Conservation (phyloP, 305 asterid genomes). For the Petunia hybrid region DNA sequence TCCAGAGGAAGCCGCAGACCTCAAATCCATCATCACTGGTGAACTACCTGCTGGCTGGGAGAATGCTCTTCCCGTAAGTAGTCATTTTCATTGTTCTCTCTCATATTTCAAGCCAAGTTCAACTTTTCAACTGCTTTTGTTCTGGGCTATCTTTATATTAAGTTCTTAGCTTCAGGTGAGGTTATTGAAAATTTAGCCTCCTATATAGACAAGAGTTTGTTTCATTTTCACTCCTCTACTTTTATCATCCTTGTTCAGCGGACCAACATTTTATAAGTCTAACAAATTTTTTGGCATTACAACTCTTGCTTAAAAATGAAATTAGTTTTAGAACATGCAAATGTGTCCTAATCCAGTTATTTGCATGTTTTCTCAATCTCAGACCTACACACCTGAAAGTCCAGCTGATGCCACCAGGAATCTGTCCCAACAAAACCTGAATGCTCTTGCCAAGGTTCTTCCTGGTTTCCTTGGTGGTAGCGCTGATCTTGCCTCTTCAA, state of each 20-base stretch:
- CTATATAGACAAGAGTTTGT: not conserved
- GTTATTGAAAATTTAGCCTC: not conserved
- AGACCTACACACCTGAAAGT: conserved; percentile 91
- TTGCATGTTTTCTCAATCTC: conserved; percentile 35
- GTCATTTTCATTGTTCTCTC: not conserved
- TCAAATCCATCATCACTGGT: conserved; percentile 75
- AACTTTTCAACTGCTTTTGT: not conserved
- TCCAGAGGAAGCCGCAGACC: conserved; percentile 81
- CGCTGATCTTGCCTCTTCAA: conserved; percentile 95
- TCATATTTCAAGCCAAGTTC: conserved; percentile 6
- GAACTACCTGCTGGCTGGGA: conserved; percentile 91
- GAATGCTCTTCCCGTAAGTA: conserved; percentile 93
- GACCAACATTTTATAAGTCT: not conserved
- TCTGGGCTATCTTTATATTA: conserved; percentile 15
- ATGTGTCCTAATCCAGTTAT: not conserved
- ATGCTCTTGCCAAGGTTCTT: conserved; percentile 84
- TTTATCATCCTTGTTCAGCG: not conserved
- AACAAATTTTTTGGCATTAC: not conserved
- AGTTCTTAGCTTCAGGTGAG: not conserved
- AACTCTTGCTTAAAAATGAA: not conserved
- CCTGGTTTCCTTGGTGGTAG: conserved; percentile 95
- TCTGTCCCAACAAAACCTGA: conserved; percentile 81
- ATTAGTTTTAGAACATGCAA: conserved; percentile 17
- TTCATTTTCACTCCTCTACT: not conserved
- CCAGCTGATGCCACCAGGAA: conserved; percentile 94